Evolutionary conservation across 2,329 filamentous ascomycete species (phyloP).

Genomic region (Trichoderma atrobrunneum): DNA sequence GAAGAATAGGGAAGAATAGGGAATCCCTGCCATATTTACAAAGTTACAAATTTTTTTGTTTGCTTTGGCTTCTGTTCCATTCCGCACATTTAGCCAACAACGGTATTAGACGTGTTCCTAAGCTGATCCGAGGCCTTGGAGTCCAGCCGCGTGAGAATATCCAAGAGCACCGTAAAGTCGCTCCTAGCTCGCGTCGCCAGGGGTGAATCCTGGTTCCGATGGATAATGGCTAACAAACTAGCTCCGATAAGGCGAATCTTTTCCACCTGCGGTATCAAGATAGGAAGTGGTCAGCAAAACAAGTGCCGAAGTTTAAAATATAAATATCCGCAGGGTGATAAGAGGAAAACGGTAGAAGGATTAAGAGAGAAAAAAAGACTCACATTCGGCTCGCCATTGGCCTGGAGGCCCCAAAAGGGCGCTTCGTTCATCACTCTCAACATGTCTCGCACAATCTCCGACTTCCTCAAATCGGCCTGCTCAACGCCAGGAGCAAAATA

Average conservation of each 20-base stretch:
- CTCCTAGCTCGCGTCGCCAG: slow-evolving; percentile 37
- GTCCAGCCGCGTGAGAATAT: slow-evolving; percentile 41
- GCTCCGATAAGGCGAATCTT: slow-evolving; percentile 41
- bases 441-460: slow-evolving; percentile 44
- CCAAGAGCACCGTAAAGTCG: slow-evolving; percentile 40
- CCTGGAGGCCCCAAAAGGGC: slow-evolving; percentile 42
- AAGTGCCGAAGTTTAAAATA: neutral
- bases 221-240: slow-evolving; percentile 38
- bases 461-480: slow-evolving; percentile 37
- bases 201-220: slow-evolving; percentile 37
- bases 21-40: slow-evolving; percentile 8
- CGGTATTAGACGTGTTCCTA: slow-evolving; percentile 25
- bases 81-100: slow-evolving; percentile 15
- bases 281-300: neutral
- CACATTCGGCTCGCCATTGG: slow-evolving; percentile 41
- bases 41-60: neutral
- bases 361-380: slow-evolving; percentile 18
- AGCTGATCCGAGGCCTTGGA: slow-evolving; percentile 44
- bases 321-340: neutral
- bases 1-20: neutral
- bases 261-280: slow-evolving; percentile 33
- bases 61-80: neutral
- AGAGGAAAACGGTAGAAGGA: neutral
- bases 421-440: slow-evolving; percentile 39
- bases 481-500: slow-evolving; percentile 32